Evolutionary conservation across 257 asterid species (phyloP).

Genomic region (Fraxinus anomala): DNA sequence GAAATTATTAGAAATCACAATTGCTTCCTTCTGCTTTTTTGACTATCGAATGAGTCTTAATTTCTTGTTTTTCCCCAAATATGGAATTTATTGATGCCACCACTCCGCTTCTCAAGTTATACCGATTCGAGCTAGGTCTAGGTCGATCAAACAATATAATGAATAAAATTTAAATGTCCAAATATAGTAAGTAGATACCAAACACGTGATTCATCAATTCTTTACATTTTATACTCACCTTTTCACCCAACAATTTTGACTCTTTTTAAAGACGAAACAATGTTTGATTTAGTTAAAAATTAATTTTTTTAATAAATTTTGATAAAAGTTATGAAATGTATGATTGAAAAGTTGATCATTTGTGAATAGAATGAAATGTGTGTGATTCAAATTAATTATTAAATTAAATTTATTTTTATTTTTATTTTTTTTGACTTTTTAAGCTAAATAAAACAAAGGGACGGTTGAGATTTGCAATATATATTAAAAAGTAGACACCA

Average conservation of each 20-base stretch:
- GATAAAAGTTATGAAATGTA: neutral
- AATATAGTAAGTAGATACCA: too few species aligned
- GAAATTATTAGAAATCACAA: constrained; percentile 39
- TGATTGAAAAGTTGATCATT: too few species aligned
- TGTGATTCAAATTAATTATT: too few species aligned
- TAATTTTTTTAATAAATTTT: neutral
- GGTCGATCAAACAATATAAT: neutral
- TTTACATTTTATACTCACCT: neutral
- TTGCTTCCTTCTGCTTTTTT: constrained; percentile 46
- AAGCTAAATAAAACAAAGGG: too few species aligned
- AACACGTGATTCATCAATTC: neutral
- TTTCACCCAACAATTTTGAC: neutral
- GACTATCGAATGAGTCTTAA: constrained; percentile 26
- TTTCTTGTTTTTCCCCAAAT: neutral
- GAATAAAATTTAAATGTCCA: neutral
- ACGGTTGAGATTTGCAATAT: too few species aligned
- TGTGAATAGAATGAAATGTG: neutral
- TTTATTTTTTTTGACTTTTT: too few species aligned
- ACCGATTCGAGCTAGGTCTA: neutral
- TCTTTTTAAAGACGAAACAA: neutral
- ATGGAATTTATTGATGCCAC: neutral
- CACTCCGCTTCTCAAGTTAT: neutral
- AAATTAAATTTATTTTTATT: too few species aligned
- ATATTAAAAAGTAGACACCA: neutral
- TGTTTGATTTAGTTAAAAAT: neutral